A percentile compares a stretch with the other conserved stretches of the same genome.
phyloP scores from a whole-genome alignment of 805 yeast genomes.

The Blastobotrys chiropterorum region DNA sequence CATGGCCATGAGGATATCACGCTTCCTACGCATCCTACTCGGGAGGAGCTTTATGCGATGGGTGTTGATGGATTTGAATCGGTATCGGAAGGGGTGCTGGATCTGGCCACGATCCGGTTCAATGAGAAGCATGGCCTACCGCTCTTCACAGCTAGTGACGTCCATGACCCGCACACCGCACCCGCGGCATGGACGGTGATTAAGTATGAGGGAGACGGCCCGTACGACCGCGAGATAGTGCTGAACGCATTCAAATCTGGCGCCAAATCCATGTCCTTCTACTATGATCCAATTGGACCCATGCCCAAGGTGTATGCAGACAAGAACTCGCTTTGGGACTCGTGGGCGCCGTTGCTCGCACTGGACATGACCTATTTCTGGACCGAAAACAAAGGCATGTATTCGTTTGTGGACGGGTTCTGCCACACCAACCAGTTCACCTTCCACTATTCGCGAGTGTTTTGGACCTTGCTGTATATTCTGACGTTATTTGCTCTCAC shows the following conservation, averaged over 20 bases:
- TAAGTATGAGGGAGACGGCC: not conserved
- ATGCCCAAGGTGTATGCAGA: constrained; percentile 11
- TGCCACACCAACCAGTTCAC: constrained; percentile 18
- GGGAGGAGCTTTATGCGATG: constrained; percentile 17
- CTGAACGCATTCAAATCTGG: constrained; percentile 1
- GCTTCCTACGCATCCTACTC: constrained; percentile 17
- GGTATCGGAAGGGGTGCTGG: constrained; percentile 21
- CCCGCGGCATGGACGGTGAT: constrained; percentile 21
- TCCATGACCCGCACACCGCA: constrained; percentile 14
- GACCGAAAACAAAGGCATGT: constrained; percentile 21
- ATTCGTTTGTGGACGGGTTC: constrained; percentile 22
- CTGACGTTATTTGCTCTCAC: not conserved
- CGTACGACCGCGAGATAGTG: constrained; percentile 10
- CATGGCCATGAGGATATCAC: constrained; percentile 14
- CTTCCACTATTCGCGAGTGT: constrained; percentile 12
- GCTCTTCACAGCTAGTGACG: constrained; percentile 19
- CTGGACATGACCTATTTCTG: constrained; percentile 20
- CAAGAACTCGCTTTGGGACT: constrained; percentile 12
- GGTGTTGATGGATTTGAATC: constrained; percentile 23
- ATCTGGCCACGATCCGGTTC: constrained; percentile 17
- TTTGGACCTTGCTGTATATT: constrained; percentile 8
- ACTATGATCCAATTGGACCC: constrained; percentile 20
- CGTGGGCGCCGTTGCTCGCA: constrained; percentile 17
- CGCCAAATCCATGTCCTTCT: constrained; percentile 8
- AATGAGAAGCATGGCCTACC: constrained; percentile 16